A percentile compares a stretch with the other conserved stretches of the same genome.
Conservation (phyloP, 192 early-diverging fungal genomes). For the Diversispora epigaea region DNA sequence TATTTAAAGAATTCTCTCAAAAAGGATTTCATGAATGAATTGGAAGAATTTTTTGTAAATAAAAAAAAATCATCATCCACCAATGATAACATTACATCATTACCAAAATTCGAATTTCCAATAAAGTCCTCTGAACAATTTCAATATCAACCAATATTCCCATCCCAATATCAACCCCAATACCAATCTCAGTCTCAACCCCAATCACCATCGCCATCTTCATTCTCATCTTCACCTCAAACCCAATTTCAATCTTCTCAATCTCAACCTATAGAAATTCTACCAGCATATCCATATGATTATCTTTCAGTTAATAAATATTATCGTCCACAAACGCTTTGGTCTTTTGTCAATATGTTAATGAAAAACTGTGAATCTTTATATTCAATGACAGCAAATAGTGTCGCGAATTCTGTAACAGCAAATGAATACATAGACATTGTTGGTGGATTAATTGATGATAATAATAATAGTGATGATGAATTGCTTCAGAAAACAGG, state of each 20-base stretch:
- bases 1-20: conserved; percentile 23
- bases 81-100: neutral
- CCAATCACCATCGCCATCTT: no score
- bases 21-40: conserved; percentile 15
- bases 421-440: conserved; percentile 9
- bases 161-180: no score
- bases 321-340: neutral
- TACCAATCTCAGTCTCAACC: no score
- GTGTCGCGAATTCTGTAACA: conserved; percentile 19
- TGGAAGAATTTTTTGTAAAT: neutral
- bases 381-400: conserved; percentile 21
- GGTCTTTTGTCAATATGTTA: conserved; percentile 4
- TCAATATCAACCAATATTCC: neutral
- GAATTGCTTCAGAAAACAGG: no score
- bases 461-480: neutral
- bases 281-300: conserved; percentile 23
- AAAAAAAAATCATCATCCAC: neutral
- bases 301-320: neutral
- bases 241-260: no score
- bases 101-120: conserved; percentile 8
- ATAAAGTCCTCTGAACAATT: neutral
- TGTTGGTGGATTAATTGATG: neutral
- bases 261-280: neutral
- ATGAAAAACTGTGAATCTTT: neutral
- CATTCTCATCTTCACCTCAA: no score